phyloP scores from a whole-genome alignment of 2,329 filamentous ascomycete species.

The Pyrenophora graminea region DNA sequence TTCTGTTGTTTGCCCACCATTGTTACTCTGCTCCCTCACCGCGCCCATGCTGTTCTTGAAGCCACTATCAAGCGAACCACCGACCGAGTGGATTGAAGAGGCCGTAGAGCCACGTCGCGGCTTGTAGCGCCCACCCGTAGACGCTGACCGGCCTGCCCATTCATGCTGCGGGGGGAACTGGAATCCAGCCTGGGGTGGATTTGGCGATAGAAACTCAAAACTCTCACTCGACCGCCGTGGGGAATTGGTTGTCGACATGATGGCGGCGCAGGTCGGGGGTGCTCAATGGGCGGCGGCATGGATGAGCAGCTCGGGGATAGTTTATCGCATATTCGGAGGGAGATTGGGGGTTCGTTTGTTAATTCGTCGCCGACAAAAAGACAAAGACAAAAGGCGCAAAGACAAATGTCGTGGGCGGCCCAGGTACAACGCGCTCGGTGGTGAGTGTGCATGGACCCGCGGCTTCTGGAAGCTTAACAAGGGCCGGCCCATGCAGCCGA shows the following conservation, averaged over 20 bases:
- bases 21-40: conserved; percentile 76
- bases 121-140: conserved; percentile 53
- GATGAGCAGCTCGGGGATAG: conserved; percentile 19
- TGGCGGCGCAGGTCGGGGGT: conserved; percentile 35
- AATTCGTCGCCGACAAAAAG: neutral
- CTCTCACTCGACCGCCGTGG: conserved; percentile 55
- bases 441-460: conserved; percentile 14
- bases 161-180: conserved; percentile 66
- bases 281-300: conserved; percentile 42
- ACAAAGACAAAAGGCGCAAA: conserved; percentile 1
- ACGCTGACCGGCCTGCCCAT: conserved; percentile 51
- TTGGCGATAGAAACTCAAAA: conserved; percentile 52
- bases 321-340: conserved; percentile 18
- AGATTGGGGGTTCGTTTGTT: neutral
- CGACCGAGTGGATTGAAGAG: conserved; percentile 86
- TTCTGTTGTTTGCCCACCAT: conserved; percentile 60
- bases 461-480: conserved; percentile 10
- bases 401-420: neutral
- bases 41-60: conserved; percentile 61
- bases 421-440: conserved; percentile 14
- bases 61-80: conserved; percentile 78
- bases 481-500: conserved; percentile 9
- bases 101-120: conserved; percentile 78
- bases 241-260: conserved; percentile 48
- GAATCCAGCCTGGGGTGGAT: conserved; percentile 51